phyloP scores from a whole-genome alignment of 1,284 basidiomycete species.

The Fomes fomentarius region DNA sequence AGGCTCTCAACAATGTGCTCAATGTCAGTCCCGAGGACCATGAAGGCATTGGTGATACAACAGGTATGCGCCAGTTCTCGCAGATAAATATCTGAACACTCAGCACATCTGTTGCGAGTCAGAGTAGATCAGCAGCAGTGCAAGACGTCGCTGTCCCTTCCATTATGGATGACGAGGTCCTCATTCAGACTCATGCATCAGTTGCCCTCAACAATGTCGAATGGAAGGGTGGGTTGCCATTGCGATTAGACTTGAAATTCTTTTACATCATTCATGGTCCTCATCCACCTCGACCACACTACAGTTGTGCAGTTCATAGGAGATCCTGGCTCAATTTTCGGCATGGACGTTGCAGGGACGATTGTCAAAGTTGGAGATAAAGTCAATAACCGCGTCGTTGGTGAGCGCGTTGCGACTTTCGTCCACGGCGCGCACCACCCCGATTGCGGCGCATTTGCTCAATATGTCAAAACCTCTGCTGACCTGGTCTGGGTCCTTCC shows the following conservation, averaged over 20 bases:
- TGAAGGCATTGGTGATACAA: not conserved
- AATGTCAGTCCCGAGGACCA: too few species aligned
- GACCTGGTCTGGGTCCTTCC: constrained; percentile 39
- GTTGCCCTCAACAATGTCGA: constrained; percentile 14
- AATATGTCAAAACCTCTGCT: constrained; percentile 41
- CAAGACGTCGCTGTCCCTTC: constrained; percentile 15
- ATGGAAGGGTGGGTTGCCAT: not conserved
- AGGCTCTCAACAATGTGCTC: too few species aligned
- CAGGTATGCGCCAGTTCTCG: not conserved
- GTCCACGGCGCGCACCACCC: constrained; percentile 29
- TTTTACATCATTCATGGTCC: too few species aligned
- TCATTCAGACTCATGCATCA: constrained; percentile 25
- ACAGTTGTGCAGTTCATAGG: not conserved
- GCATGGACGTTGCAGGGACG: constrained; percentile 31
- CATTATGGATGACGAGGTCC: constrained; percentile 25
- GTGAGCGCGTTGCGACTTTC: constrained; percentile 33
- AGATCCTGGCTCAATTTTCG: constrained; percentile 26
- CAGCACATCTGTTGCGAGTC: not conserved
- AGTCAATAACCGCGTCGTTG: constrained; percentile 25
- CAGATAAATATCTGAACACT: not conserved
- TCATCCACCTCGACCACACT: too few species aligned
- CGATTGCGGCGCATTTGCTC: constrained; percentile 41
- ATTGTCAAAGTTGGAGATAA: constrained; percentile 29
- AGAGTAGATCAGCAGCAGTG: not conserved
- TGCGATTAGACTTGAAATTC: not conserved